Evolutionary conservation across 176 grass and related monocot species (phyloP).

Genomic region (Cymbopogon citratus): DNA sequence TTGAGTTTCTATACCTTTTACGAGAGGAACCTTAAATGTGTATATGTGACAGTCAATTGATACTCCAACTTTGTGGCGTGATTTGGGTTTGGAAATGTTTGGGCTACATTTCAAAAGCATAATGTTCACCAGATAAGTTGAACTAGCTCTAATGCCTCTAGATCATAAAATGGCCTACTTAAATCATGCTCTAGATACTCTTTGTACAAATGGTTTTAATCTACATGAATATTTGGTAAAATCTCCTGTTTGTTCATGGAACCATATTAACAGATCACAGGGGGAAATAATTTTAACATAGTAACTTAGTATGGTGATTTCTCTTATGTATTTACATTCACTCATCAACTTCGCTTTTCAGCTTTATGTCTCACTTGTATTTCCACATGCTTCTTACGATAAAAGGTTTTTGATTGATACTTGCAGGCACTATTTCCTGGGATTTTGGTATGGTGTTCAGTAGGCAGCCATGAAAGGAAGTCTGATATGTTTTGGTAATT

Average conservation of each 20-base stretch:
- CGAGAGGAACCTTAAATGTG: not conserved
- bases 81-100: not conserved
- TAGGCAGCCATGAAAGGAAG: not conserved
- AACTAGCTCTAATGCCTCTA: not conserved
- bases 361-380: not conserved
- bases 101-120: not conserved
- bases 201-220: not conserved
- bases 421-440: not conserved
- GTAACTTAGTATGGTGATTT: not conserved
- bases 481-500: not conserved
- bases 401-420: not conserved
- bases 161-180: not conserved
- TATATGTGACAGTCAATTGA: not conserved
- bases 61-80: not conserved
- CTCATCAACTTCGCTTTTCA: not conserved
- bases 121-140: not conserved
- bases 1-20: not conserved
- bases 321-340: not conserved
- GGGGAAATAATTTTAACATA: not conserved
- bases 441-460: not conserved
- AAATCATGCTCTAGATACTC: not conserved
- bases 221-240: not conserved
- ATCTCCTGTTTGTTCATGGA: conserved; percentile 3
- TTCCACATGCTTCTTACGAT: not conserved
- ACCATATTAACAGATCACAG: not conserved